phyloP scores from a whole-genome alignment of 495 filamentous ascomycete species.

The Penicillium pancosmium region DNA sequence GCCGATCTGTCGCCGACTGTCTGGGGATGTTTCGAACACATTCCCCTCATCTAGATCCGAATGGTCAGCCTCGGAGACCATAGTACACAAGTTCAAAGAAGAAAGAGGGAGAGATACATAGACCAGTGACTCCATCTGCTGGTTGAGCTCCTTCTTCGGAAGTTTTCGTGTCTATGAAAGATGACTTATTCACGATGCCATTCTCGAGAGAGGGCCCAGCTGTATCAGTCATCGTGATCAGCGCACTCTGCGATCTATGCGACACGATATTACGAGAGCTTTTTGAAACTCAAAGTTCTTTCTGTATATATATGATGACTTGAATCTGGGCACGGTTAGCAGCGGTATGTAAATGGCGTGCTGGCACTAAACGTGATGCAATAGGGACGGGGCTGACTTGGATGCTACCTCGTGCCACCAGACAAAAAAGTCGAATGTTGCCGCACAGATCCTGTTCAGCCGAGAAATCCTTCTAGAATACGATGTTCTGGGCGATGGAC shows the following conservation, averaged over 20 bases:
- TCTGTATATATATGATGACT: background rate
- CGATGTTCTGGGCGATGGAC: background rate
- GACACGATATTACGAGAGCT: background rate
- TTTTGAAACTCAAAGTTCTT: conserved; percentile 4
- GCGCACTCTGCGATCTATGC: background rate
- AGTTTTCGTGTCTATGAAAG: conserved; percentile 26
- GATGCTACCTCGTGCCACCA: conserved; percentile 14
- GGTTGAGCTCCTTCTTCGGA: conserved; percentile 31
- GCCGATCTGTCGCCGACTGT: conserved; percentile 63
- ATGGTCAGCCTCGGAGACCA: background rate
- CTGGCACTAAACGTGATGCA: conserved; percentile 43
- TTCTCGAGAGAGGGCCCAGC: conserved; percentile 14
- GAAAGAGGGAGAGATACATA: conserved; percentile 32
- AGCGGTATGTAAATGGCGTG: conserved; percentile 38
- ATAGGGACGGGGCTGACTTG: conserved; percentile 25
- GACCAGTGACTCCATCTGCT: conserved; percentile 38
- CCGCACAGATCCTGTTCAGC: background rate
- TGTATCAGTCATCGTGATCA: conserved; percentile 8
- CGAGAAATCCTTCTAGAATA: background rate
- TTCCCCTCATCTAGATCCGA: conserved; percentile 45
- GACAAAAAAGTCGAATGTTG: background rate
- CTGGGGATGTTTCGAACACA: conserved; percentile 64
- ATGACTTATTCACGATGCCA: conserved; percentile 16
- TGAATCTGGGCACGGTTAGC: conserved; percentile 17
- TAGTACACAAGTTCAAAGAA: background rate